phyloP scores from a whole-genome alignment of 345 rosid species.

The Brassica nigra region DNA sequence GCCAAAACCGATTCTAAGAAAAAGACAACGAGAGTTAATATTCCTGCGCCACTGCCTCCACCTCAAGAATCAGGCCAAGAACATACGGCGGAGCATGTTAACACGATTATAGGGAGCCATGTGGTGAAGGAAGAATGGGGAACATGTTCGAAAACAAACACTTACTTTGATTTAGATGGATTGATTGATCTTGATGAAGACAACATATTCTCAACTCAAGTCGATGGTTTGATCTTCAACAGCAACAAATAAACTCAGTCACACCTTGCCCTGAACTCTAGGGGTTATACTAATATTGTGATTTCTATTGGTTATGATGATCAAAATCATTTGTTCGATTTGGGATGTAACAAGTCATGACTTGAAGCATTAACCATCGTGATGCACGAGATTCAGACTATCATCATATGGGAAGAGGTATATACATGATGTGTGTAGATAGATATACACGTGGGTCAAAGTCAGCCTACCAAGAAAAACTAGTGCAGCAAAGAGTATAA shows the following conservation, averaged over 20 bases:
- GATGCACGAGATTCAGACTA: neutral
- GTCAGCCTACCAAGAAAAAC: conserved; percentile 1
- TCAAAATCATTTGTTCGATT: neutral
- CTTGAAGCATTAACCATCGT: neutral
- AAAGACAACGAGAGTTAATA: neutral
- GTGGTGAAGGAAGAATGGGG: conserved; percentile 42
- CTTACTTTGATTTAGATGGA: conserved; percentile 39
- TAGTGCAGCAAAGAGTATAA: conserved; percentile 23
- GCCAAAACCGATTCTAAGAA: conserved; percentile 28
- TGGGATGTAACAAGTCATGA: neutral
- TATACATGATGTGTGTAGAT: conserved; percentile 11
- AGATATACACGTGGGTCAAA: neutral
- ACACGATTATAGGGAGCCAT: conserved; percentile 18
- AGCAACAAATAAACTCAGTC: neutral
- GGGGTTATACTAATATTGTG: neutral
- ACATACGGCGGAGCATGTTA: conserved; percentile 9
- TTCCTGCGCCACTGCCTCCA: neutral
- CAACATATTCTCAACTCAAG: conserved; percentile 39
- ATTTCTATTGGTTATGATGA: neutral
- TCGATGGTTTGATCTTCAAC: conserved; percentile 41
- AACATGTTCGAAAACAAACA: conserved; percentile 35
- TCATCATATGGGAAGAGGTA: conserved; percentile 2
- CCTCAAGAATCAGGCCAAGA: conserved; percentile 19
- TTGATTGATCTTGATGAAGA: conserved; percentile 35
- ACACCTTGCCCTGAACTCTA: conserved; percentile 10